A percentile compares a stretch with the other conserved stretches of the same genome.
Evolutionary conservation across 2,329 filamentous ascomycete species (phyloP).

Genomic region (Onygena corvina): DNA sequence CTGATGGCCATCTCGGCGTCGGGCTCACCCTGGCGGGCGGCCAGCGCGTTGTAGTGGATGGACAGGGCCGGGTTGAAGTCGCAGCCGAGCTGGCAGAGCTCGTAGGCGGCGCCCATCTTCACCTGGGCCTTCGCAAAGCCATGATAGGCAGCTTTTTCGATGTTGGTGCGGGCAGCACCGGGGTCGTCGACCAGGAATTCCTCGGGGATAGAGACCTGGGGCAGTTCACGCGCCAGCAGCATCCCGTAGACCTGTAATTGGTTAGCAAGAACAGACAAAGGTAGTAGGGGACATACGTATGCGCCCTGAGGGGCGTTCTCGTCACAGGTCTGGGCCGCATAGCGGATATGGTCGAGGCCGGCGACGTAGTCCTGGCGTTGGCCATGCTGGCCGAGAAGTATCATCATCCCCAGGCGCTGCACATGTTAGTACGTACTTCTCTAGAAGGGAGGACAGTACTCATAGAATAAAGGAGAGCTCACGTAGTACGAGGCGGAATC

Average conservation of each 20-base stretch:
- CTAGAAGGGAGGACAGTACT: constrained; percentile 8
- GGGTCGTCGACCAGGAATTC: constrained; percentile 58
- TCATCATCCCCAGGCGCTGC: constrained; percentile 93
- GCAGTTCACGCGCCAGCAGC: constrained; percentile 78
- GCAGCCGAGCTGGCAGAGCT: constrained; percentile 84
- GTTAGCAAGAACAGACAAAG: background rate
- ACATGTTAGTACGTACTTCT: constrained; percentile 18
- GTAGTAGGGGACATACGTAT: constrained; percentile 43
- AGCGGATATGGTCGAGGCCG: constrained; percentile 70
- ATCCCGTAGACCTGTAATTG: constrained; percentile 62
- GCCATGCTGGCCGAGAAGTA: constrained; percentile 81
- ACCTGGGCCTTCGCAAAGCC: constrained; percentile 93
- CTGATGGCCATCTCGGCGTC: constrained; percentile 94
- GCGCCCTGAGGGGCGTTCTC: constrained; percentile 95
- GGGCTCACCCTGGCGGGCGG: constrained; percentile 78
- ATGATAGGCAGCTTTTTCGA: constrained; percentile 91
- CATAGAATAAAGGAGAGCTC: constrained; percentile 17
- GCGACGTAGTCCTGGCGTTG: constrained; percentile 67
- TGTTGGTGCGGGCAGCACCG: constrained; percentile 65
- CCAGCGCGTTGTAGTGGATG: constrained; percentile 88
- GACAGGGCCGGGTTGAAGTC: constrained; percentile 90
- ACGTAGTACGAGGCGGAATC: constrained; percentile 76
- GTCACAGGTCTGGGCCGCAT: constrained; percentile 75
- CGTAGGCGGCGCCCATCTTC: constrained; percentile 93
- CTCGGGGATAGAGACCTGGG: constrained; percentile 76